Conservation (phyloP, 139 green algal genomes). For the Diplosphaera chodatii region DNA sequence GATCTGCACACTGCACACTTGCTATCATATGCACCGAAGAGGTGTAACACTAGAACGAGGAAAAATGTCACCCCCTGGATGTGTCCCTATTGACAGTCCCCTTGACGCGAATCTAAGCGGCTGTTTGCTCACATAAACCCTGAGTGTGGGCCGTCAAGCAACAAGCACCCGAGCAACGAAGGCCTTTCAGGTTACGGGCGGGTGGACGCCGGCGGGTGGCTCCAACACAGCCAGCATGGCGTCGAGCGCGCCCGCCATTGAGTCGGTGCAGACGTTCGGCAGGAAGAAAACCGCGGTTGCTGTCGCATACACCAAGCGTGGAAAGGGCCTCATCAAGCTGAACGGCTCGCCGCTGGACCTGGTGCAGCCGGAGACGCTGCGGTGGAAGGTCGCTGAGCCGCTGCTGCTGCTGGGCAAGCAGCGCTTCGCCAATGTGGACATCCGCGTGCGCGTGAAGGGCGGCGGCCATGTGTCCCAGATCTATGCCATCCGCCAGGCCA, state of each 20-base stretch:
- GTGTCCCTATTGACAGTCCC: no score
- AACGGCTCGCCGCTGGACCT: slow-evolving; percentile 94
- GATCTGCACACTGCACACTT: no score
- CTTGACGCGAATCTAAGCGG: no score
- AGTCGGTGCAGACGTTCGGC: slow-evolving; percentile 95
- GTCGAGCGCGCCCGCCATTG: not conserved
- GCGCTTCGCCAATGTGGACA: slow-evolving; percentile 89
- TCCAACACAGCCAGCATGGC: not conserved
- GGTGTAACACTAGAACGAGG: no score
- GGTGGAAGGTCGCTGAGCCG: slow-evolving; percentile 95
- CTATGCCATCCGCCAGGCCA: slow-evolving; percentile 94
- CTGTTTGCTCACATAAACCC: no score
- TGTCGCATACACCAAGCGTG: slow-evolving; percentile 89
- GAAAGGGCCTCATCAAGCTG: slow-evolving; percentile 89
- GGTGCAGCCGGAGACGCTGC: slow-evolving; percentile 88
- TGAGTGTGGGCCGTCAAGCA: no score
- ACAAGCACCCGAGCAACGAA: no score
- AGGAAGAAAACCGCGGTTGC: slow-evolving; percentile 97
- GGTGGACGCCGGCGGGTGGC: not conserved
- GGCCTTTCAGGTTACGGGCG: no score
- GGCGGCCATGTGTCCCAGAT: slow-evolving; percentile 94
- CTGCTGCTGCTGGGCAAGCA: slow-evolving; percentile 91
- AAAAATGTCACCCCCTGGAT: no score
- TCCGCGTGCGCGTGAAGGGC: slow-evolving; percentile 93
- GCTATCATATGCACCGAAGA: no score